phyloP scores from a whole-genome alignment of 2,329 filamentous ascomycete genomes.

The Alternaria longipes region DNA sequence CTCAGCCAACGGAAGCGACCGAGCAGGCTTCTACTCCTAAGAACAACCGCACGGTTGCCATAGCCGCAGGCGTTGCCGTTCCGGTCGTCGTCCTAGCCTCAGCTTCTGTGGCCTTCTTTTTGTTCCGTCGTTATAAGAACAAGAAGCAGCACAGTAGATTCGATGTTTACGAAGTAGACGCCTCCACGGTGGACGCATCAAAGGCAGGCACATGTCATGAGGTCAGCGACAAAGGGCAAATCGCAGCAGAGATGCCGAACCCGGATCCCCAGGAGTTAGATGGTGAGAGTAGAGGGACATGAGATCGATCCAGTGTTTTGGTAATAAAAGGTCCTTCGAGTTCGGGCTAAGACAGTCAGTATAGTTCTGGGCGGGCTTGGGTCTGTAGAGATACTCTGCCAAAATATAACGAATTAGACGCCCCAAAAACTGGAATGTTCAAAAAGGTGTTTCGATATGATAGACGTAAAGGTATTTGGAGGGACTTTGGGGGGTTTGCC shows the following conservation, averaged over 20 bases:
- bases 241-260: not conserved
- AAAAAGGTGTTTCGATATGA: not conserved
- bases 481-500: not conserved
- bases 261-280: not conserved
- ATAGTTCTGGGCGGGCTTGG: not conserved
- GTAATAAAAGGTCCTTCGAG: not conserved
- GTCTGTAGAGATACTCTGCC: not conserved
- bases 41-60: not conserved
- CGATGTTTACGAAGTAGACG: not conserved
- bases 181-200: not conserved
- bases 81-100: not conserved
- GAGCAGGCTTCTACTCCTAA: not conserved
- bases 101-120: not conserved
- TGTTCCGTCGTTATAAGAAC: not conserved
- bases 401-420: not conserved
- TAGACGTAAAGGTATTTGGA: not conserved
- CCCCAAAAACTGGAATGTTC: not conserved
- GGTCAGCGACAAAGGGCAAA: not conserved
- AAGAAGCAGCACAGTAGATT: not conserved
- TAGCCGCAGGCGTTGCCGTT: not conserved
- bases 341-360: not conserved
- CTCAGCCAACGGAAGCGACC: not conserved
- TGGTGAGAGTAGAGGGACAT: not conserved
- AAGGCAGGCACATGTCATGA: not conserved
- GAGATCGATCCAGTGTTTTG: not conserved